A percentile compares a stretch with the other conserved stretches of the same genome.
These are phyloP conservation scores for Candida yuanshanica DNA, from an alignment of 805 yeast genomes.

Conservation along the genomic window DNA sequence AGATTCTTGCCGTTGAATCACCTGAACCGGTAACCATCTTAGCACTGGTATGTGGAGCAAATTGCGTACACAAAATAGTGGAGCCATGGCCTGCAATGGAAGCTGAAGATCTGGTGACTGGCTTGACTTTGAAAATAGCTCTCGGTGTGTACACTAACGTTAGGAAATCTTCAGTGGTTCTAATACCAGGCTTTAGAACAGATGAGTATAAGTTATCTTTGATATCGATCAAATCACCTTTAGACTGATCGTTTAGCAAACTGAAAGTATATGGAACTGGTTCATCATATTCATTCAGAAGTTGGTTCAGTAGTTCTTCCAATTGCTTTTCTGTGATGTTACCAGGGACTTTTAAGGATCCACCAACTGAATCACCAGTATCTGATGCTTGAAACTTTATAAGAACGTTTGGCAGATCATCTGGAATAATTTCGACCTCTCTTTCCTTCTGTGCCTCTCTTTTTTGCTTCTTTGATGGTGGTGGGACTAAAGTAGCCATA, in stretches of 20 bases:
- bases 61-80: conserved; percentile 85
- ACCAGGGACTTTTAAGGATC: conserved; percentile 88
- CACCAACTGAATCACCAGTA: conserved; percentile 81
- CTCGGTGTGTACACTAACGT: conserved; percentile 90
- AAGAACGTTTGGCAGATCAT: conserved; percentile 78
- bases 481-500: conserved; percentile 94
- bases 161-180: conserved; percentile 88
- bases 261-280: conserved; percentile 90
- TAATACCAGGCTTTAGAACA: conserved; percentile 77
- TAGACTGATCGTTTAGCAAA: conserved; percentile 42
- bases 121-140: conserved; percentile 88
- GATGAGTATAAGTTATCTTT: conserved; percentile 72
- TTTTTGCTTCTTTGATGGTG: conserved; percentile 85
- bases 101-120: conserved; percentile 85
- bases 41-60: conserved; percentile 85
- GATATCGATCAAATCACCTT: conserved; percentile 57
- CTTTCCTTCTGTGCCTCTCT: conserved; percentile 77
- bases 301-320: conserved; percentile 79
- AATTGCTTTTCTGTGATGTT: conserved; percentile 77
- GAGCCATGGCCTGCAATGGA: conserved; percentile 95
- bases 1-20: conserved; percentile 88
- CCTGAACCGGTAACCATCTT: conserved; percentile 95
- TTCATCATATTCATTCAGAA: conserved; percentile 55
- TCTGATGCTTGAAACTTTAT: conserved; percentile 90
- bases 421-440: conserved; percentile 68